Evolutionary conservation across 2,329 filamentous ascomycete species (phyloP), one percentile per base, ranked within the genome.

Genomic region (Aschersonia sp.): DNA sequence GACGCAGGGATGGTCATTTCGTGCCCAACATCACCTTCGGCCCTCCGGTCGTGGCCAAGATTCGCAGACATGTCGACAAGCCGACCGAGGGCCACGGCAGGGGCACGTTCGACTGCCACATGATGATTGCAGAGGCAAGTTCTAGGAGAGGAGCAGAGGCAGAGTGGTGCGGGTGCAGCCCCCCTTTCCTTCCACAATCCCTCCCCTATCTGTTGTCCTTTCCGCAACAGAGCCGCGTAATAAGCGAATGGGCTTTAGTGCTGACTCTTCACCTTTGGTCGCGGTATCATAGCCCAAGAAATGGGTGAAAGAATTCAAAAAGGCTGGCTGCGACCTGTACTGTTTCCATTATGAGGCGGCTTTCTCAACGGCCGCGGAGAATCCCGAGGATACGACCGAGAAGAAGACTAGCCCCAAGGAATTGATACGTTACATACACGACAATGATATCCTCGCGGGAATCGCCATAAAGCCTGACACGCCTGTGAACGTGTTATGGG

Each of bases 331-430:
- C 68, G 89, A 98, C 66, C 76, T 98, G n/a, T 98, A 98, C 74
- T 97, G 92, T 74, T 98, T 98, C 74, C 92, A 98, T 74, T 97
- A 97, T 68, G 92, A 98, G 70, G 92, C 92, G 30, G 92, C 92
- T 53, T 77, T 92, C 55, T 94, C 87, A 46, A 86, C 85, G 43
- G 88, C 85, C 38, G 89, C 89, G 58, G 87, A 89, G 61, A 80
- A 75, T 48, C 89, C 91, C 45, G 80, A 84, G 56, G 77, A 74
- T 48, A 75, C 70, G 47, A 80, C 79, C 10, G 84, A 85, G 48
- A 65, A 72, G 51, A 84, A 80, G 64, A 97, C 91, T 2, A 89
- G 69, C 59, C 91, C 92, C 4, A 82, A 80, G 59, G 86, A 91
- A 56, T 71, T 98, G 58, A 87, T 97, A 58, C 78, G 78, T 56